Conservation (phyloP, 1,284 basidiomycete genomes). For the Peniophora sp. region DNA sequence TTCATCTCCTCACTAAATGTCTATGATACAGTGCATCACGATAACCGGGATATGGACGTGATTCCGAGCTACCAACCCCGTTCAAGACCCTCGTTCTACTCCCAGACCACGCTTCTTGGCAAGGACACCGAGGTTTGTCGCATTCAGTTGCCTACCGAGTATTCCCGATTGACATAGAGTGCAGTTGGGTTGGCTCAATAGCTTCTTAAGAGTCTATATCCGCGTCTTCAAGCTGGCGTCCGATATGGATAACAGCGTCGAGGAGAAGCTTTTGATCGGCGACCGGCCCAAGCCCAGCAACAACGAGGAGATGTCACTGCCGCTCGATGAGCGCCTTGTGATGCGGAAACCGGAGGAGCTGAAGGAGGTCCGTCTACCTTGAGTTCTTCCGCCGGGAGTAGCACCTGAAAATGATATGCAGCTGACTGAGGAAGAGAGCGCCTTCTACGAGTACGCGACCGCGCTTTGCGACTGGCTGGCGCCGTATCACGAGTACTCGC, state of each 20-base stretch:
- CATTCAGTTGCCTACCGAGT: no score
- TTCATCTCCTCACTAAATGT: conserved; percentile 3
- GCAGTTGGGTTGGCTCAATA: conserved; percentile 61
- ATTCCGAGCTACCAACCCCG: conserved; percentile 72
- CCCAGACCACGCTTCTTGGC: conserved; percentile 61
- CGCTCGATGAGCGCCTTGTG: conserved; percentile 49
- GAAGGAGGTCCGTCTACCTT: conserved; percentile 35
- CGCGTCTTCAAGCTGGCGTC: conserved; percentile 67
- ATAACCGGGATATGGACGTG: conserved; percentile 77
- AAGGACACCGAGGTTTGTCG: conserved; percentile 50
- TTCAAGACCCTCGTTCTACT: conserved; percentile 38
- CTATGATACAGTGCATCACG: conserved; percentile 52
- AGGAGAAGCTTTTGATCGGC: conserved; percentile 71
- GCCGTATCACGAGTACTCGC: conserved; percentile 62
- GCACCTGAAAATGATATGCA: conserved; percentile 18
- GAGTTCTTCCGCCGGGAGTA: conserved; percentile 2
- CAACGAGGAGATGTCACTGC: conserved; percentile 39
- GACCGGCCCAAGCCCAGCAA: conserved; percentile 63
- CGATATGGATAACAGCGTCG: conserved; percentile 67
- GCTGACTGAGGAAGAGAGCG: conserved; percentile 57
- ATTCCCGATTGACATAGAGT: neutral
- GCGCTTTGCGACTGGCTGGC: conserved; percentile 66
- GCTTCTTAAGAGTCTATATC: conserved; percentile 71
- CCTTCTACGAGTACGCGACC: conserved; percentile 48
- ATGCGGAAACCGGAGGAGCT: conserved; percentile 43